These are phyloP conservation scores for Dictyostelium intermedium DNA, from an alignment of 78 protist species.

Conservation along the genomic window DNA sequence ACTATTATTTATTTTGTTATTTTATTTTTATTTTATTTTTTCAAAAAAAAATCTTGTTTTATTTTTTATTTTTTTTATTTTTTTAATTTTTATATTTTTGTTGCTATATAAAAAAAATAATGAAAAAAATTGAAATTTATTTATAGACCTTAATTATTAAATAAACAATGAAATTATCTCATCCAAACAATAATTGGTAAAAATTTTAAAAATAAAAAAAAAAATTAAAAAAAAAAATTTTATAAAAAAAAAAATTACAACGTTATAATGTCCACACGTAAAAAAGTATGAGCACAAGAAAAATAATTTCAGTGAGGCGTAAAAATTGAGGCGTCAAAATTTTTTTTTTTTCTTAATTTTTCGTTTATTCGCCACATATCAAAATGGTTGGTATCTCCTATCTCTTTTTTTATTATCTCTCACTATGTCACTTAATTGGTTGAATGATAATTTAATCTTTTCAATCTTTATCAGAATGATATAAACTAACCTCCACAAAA, in stretches of 20 bases:
- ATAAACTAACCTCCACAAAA: too few relatives aligned
- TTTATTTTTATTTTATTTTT: too few relatives aligned
- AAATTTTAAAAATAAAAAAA: background rate
- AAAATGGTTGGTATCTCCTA: conserved; percentile 16
- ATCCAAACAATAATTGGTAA: too few relatives aligned
- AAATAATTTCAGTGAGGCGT: background rate
- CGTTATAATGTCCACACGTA: background rate
- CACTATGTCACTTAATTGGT: background rate
- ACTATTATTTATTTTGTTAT: too few relatives aligned
- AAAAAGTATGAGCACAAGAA: background rate
- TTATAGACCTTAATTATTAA: too few relatives aligned
- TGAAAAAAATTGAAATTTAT: too few relatives aligned
- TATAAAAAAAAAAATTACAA: background rate
- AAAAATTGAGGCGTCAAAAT: background rate
- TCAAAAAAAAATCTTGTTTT: too few relatives aligned
- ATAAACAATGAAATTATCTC: too few relatives aligned
- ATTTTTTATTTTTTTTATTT: too few relatives aligned
- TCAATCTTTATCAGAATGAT: too few relatives aligned
- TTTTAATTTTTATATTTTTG: too few relatives aligned
- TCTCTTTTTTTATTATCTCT: background rate
- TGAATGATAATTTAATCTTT: background rate
- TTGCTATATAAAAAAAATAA: too few relatives aligned
- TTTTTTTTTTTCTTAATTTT: background rate
- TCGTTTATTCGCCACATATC: conserved; percentile 7
- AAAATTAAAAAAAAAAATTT: background rate